Evolutionary conservation across 2,329 filamentous ascomycete genomes (phyloP), one percentile per base, ranked within the genome.

Genomic region (Neurospora sp.): DNA sequence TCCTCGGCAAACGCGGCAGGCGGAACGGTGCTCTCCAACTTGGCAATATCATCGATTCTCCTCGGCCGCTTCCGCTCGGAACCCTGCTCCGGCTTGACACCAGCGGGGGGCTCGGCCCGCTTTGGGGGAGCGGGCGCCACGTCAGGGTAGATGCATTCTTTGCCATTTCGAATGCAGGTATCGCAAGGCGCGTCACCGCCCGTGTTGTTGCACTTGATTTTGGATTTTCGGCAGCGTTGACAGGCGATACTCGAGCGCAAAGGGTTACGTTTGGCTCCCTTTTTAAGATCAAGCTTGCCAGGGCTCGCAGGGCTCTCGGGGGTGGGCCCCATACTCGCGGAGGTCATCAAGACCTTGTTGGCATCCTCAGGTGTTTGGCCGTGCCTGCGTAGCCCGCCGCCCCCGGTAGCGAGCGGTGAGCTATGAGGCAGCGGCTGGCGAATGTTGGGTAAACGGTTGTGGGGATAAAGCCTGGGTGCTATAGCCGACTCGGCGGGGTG

Each of bases 171-270:
- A 77, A 90, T 87, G 78, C 93, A 96, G 13, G 89, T 89, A 72
- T 91, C 88, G 81, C 93, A 96, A 17, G 87, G 88, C 17, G 88
- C 89, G 72, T 87, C 86, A 70, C 90, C 86, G 71, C 91, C 91
- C 74, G 87, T 86, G 80, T 96, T 96, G 79, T 93, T 89, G 81
- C 93, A 96, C 80, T 95, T 95, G 78, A 95, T 92, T 81, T 96
- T 96, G 78, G 91, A 93, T 76, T 88, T 88, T 70, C 92, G 86
- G 78, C 92, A 95, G 73, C 88, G 85, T 72, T 87, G 84, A 80
- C 92, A 96, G 67, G 92, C 92, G 77, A 95, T 93, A 76, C 90
- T 92, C 66, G 91, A 93, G 74, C 92, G 87, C 87, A 93, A 91
- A 40, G 84, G 84, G 13, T 82, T 79, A 70, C 82, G 81, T 75